Percentiles rank a stretch among this genome's conserved stretches.
These are phyloP conservation scores for Trichoderma oligosporum DNA, from an alignment of 2,329 filamentous ascomycete genomes.

Conservation along the genomic window DNA sequence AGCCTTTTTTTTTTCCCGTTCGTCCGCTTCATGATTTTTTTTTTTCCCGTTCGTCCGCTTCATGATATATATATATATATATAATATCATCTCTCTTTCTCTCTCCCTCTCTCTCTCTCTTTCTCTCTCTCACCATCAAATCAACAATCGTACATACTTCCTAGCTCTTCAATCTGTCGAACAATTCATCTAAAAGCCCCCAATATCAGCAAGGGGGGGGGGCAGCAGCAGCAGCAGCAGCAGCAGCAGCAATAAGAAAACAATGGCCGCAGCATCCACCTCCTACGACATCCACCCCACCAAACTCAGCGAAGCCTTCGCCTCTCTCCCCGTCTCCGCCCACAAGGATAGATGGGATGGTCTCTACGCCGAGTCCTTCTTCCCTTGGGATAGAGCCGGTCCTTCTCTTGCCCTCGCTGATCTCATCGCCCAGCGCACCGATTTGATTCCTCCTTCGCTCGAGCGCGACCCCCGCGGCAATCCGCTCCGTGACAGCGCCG, in stretches of 20 bases:
- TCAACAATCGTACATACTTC: neutral
- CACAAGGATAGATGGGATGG: conserved; percentile 45
- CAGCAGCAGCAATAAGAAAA: neutral
- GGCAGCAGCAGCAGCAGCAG: too few relatives aligned
- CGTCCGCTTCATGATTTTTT: neutral
- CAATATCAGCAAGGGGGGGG: too few relatives aligned
- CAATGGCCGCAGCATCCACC: neutral
- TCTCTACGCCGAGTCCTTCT: conserved; percentile 44
- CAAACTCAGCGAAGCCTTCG: conserved; percentile 36
- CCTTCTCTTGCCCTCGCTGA: conserved; percentile 54
- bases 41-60: neutral
- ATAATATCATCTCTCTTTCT: neutral
- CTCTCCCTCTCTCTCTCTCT: neutral
- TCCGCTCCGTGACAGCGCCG: conserved; percentile 25
- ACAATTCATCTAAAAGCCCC: too few relatives aligned
- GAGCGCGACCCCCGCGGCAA: conserved; percentile 32
- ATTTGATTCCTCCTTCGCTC: conserved; percentile 41
- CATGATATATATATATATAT: too few relatives aligned
- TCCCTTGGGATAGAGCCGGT: conserved; percentile 55
- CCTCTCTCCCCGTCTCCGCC: conserved; percentile 30
- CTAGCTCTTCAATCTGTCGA: neutral
- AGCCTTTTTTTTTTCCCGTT: neutral
- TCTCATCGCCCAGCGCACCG: conserved; percentile 43
- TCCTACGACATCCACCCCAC: conserved; percentile 25
- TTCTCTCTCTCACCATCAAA: neutral